A percentile compares a stretch with the other conserved stretches of the same genome.
phyloP scores from a whole-genome alignment of 1,284 basidiomycete genomes.

The Ceratobasidium papillatum region DNA sequence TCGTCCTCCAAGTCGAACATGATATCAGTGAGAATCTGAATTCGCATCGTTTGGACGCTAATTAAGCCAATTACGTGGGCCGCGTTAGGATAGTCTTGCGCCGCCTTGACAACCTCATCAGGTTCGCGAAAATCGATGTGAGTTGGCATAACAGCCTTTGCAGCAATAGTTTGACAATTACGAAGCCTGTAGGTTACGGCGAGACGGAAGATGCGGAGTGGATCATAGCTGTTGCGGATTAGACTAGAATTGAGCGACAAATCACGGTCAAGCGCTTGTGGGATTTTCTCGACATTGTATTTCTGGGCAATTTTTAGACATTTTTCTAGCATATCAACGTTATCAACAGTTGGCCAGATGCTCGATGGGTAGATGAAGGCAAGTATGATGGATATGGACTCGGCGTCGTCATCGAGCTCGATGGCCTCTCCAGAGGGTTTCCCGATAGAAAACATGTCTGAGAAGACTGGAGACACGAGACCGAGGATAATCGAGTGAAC shows the following conservation, averaged over 20 bases:
- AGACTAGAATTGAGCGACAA: not conserved
- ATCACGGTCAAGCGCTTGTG: conserved; percentile 14
- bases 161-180: not conserved
- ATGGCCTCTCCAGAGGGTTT: not conserved
- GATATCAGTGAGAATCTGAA: not conserved
- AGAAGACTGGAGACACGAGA: conserved; percentile 13
- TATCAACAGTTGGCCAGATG: not conserved
- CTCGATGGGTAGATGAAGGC: conserved; percentile 26
- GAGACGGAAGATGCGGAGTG: no score
- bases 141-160: not conserved
- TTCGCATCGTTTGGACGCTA: not conserved
- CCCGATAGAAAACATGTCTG: not conserved
- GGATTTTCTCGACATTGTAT: conserved; percentile 15
- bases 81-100: not conserved
- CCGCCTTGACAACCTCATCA: not conserved
- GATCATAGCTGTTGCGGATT: not conserved
- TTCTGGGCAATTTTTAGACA: not conserved
- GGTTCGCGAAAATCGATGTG: not conserved
- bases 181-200: not conserved
- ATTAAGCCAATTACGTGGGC: not conserved
- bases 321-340: conserved; percentile 9
- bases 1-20: not conserved
- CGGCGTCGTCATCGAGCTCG: conserved; percentile 18
- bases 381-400: conserved; percentile 11
- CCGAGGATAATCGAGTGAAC: conserved; percentile 23